Conservation (phyloP, 345 rosid genomes). For the Mallotus nudiflorus region DNA sequence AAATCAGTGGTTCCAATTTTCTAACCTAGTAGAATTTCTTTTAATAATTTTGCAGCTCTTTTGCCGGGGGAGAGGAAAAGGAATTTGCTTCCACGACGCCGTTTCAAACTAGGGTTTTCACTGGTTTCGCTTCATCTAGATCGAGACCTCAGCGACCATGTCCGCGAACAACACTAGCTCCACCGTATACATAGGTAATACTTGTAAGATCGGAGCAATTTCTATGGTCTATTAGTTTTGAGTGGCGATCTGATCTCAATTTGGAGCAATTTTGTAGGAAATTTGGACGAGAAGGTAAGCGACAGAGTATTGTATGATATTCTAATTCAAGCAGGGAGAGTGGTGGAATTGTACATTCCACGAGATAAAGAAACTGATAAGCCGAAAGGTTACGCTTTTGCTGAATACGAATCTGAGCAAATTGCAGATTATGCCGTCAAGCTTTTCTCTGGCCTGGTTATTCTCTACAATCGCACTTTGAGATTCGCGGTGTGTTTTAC, state of each 20-base stretch:
- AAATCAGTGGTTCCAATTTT: too few species aligned
- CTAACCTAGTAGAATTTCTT: too few species aligned
- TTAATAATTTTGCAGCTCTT: background rate
- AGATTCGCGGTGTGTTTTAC: slow-evolving; percentile 60
- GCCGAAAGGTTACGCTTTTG: slow-evolving; percentile 91
- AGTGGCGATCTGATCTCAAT: background rate
- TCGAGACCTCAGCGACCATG: too few species aligned
- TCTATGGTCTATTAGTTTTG: too few species aligned
- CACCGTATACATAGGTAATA: slow-evolving; percentile 13
- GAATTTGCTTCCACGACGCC: too few species aligned
- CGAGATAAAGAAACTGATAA: slow-evolving; percentile 79
- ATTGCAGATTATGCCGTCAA: slow-evolving; percentile 89
- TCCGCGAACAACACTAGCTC: background rate
- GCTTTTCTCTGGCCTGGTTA: slow-evolving; percentile 92
- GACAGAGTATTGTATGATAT: slow-evolving; percentile 88
- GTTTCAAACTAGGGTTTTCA: background rate
- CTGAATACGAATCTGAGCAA: slow-evolving; percentile 78
- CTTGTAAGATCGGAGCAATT: background rate
- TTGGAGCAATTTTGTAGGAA: slow-evolving; percentile 41
- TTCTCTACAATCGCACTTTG: slow-evolving; percentile 68
- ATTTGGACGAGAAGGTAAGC: slow-evolving; percentile 83
- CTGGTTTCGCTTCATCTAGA: background rate
- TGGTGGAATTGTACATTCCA: slow-evolving; percentile 76
- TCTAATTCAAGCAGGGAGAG: slow-evolving; percentile 83
- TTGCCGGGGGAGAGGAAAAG: background rate